Percentiles rank a stretch among this genome's conserved stretches.
Evolutionary conservation across 2,329 filamentous ascomycete genomes (phyloP).

Genomic region (Ophiostoma fasciatum): DNA sequence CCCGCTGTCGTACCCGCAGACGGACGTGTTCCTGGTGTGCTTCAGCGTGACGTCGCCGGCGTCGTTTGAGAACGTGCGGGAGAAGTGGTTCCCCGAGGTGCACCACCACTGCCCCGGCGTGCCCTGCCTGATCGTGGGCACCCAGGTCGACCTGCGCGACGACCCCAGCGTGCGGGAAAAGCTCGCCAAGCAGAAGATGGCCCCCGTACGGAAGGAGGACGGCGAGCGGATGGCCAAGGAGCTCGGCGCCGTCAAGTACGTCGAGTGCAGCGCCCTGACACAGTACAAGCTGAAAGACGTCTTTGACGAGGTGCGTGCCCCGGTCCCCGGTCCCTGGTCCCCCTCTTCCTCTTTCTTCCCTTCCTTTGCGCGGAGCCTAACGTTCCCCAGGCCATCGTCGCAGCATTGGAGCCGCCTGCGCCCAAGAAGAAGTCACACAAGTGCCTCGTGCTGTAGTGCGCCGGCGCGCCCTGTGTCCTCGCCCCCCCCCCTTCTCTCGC

Average conservation of each 20-base stretch:
- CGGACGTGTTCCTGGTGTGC: conserved; percentile 96
- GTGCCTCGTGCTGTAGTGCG: conserved; percentile 50
- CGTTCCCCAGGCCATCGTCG: conserved; percentile 69
- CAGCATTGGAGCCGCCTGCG: conserved; percentile 75
- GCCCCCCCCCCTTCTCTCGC: conserved; percentile 6
- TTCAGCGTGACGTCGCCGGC: conserved; percentile 96
- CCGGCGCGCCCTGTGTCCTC: conserved; percentile 3
- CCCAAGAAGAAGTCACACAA: conserved; percentile 63
- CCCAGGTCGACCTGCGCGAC: conserved; percentile 89
- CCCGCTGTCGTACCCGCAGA: conserved; percentile 94
- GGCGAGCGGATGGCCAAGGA: conserved; percentile 96
- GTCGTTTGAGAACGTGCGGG: conserved; percentile 96
- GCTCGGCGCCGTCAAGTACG: conserved; percentile 94
- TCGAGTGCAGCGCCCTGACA: conserved; percentile 94
- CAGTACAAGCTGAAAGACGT: conserved; percentile 99
- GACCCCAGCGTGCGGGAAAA: conserved; percentile 80
- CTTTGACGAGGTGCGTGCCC: conserved; percentile 81
- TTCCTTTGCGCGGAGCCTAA: background rate
- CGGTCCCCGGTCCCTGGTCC: too few species aligned
- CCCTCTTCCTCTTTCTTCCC: background rate
- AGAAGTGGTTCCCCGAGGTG: conserved; percentile 98
- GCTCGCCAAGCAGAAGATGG: conserved; percentile 90
- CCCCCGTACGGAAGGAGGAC: conserved; percentile 79
- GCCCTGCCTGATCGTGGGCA: conserved; percentile 93
- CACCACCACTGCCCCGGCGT: conserved; percentile 98